A percentile compares a stretch with the other conserved stretches of the same genome.
These are phyloP conservation scores for Pestalotiopsis sp. DNA, from an alignment of 2,329 filamentous ascomycete genomes.

Conservation along the genomic window DNA sequence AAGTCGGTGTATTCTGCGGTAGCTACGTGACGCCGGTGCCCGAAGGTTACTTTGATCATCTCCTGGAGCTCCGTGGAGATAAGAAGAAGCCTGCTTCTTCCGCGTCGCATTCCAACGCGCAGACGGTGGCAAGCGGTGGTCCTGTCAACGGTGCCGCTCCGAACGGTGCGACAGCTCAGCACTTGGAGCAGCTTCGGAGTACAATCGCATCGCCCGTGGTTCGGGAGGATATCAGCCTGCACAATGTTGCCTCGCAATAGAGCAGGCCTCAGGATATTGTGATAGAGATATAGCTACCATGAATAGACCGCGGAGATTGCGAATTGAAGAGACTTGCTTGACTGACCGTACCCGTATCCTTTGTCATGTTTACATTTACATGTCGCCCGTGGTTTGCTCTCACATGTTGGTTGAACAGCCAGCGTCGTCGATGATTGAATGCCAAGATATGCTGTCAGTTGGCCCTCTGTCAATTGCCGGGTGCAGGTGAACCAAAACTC, in stretches of 20 bases:
- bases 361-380: no score
- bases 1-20: slow-evolving; percentile 91
- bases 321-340: not conserved
- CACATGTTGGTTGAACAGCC: no score
- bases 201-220: slow-evolving; percentile 15
- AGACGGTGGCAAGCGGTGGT: slow-evolving; percentile 22
- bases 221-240: slow-evolving; percentile 28
- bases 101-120: slow-evolving; percentile 14
- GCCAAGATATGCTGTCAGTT: not conserved
- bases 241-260: slow-evolving; percentile 22
- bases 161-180: slow-evolving; percentile 13
- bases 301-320: not conserved
- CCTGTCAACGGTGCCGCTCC: slow-evolving; percentile 18
- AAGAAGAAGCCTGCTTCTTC: slow-evolving; percentile 53
- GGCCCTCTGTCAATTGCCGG: not conserved
- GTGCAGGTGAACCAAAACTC: slow-evolving; percentile 1
- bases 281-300: not conserved
- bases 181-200: slow-evolving; percentile 12
- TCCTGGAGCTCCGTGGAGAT: slow-evolving; percentile 73
- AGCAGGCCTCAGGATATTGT: not conserved
- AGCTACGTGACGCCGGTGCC: slow-evolving; percentile 82
- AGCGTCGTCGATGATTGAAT: not conserved
- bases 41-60: slow-evolving; percentile 79
- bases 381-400: no score
- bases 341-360: not conserved